Conservation (phyloP, 306 rosid species). For the Chamaecrista fasciculata region DNA sequence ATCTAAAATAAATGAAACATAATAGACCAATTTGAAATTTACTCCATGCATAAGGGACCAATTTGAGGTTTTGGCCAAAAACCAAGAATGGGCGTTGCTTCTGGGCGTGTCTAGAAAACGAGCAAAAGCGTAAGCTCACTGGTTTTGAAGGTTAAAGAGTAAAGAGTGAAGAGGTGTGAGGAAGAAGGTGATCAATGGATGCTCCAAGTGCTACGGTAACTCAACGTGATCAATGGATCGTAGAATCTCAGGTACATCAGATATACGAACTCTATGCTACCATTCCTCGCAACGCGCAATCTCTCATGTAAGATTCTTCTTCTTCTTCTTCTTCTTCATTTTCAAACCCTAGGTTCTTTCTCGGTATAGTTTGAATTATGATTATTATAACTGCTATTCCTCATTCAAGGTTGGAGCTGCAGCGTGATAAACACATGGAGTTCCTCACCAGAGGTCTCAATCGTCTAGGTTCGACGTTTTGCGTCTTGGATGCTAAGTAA, state of each 20-base stretch:
- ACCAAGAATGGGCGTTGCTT: not conserved
- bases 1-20: too few species aligned
- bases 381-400: not conserved
- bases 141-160: not conserved
- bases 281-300: conserved; percentile 54
- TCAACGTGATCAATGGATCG: conserved; percentile 64
- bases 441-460: conserved; percentile 64
- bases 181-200: conserved; percentile 29
- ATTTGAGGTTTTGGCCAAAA: too few species aligned
- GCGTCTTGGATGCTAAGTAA: conserved; percentile 83
- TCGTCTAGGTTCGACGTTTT: conserved; percentile 56
- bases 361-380: not conserved
- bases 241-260: conserved; percentile 51
- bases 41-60: too few species aligned
- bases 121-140: not conserved
- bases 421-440: conserved; percentile 65
- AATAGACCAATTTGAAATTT: too few species aligned
- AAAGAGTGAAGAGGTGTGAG: not conserved
- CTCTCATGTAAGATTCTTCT: conserved; percentile 38
- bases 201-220: conserved; percentile 42
- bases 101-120: not conserved
- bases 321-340: not conserved
- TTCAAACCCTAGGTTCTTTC: not conserved
- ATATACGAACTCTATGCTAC: conserved; percentile 49
- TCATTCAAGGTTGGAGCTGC: conserved; percentile 64